phyloP scores from a whole-genome alignment of 192 early-diverging fungal species.

The Coemansia sp. region DNA sequence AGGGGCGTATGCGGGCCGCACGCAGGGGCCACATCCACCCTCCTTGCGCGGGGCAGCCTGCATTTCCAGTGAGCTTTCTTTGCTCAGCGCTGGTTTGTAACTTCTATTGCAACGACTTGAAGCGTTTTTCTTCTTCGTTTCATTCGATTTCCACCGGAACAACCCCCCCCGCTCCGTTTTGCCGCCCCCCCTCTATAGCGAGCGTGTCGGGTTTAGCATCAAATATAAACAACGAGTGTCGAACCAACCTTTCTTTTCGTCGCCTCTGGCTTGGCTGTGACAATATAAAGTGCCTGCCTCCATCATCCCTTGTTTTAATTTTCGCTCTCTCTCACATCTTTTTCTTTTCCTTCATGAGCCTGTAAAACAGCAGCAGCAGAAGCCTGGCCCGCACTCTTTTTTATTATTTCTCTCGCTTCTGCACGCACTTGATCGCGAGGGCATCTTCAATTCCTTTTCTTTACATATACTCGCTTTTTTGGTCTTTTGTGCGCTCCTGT shows the following conservation, averaged over 20 bases:
- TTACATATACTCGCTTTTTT: background rate
- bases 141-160: constrained; percentile 1
- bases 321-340: constrained; percentile 5
- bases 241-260: constrained; percentile 1
- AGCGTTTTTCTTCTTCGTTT: background rate
- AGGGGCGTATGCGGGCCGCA: background rate
- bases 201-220: constrained; percentile 3
- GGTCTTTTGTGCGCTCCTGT: background rate
- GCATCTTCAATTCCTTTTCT: background rate
- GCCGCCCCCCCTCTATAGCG: background rate
- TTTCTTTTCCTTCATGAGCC: constrained; percentile 3
- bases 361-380: too few species aligned
- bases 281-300: constrained; percentile 4
- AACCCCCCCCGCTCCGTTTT: background rate
- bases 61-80: background rate
- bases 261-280: background rate
- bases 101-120: background rate
- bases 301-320: constrained; percentile 1
- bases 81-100: background rate
- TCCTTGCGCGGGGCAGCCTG: background rate
- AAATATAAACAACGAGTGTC: constrained; percentile 4
- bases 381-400: background rate
- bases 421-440: constrained; percentile 3
- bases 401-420: background rate
- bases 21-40: constrained; percentile 1